Evolutionary conservation across 2,329 filamentous ascomycete genomes (phyloP), one percentile per base, ranked within the genome.

Genomic region (Talaromyces sp.): DNA sequence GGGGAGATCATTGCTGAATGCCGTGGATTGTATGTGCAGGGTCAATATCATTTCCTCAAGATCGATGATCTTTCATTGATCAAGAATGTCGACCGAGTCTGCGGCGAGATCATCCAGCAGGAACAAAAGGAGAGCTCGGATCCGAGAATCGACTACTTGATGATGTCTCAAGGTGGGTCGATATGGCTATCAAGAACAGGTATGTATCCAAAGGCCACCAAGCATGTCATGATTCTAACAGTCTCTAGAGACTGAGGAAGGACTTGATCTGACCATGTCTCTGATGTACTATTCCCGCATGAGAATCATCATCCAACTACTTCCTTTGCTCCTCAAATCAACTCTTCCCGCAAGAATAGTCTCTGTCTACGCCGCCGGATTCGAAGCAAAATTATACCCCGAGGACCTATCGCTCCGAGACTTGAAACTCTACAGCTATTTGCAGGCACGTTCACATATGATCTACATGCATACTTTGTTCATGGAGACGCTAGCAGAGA

Each of bases 281-380:
- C 59, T 65, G 19, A 62, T 65, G 63, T 65, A 65, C 39, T 65
- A 65, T 33, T 62, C 63, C 6, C 58, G 63, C 15, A 65, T 65
- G 63, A 62, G 63, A 35, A 22, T 33, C 27, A 58, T 65, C 43
- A 7, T 65, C 11, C 50, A 56, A 19, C 19, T 65, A 33, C 59
- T 65, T 15, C 63, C 63, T 0, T 41, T 65, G 41, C 31, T 65
- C 8, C 59, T 65, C 50, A 62, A 65, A 22, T 65, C 63, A 13
- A 50, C 31, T 2, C 52, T 65, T 25, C 63, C 63, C 9, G 39
- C 63, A 19, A 22, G 41, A 11, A 17, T 65, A 22, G 50, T 62
- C 31, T 65, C 63, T 2, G 63, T 65, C 19, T 65, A 65, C 19
- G 63, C 63, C 19, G 63, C 59, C 31, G 63, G 63, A 35, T 22